phyloP scores from a whole-genome alignment of 2,329 filamentous ascomycete species.

The Fusarium sp. region DNA sequence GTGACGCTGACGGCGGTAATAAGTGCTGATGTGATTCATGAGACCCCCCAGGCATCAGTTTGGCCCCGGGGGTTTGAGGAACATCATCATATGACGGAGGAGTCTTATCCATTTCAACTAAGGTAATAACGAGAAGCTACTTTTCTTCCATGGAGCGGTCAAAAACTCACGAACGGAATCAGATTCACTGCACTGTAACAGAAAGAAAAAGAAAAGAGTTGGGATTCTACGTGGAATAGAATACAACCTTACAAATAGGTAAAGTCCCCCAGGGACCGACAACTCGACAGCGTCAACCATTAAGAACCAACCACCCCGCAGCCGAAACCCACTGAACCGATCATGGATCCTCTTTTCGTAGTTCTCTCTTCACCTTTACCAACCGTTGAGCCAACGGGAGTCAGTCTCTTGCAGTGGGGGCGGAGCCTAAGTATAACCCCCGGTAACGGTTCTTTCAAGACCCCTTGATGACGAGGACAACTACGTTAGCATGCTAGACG shows the following conservation, averaged over 20 bases:
- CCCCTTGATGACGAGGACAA: constrained; percentile 28
- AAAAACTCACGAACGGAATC: constrained; percentile 2
- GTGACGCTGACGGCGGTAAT: constrained; percentile 28
- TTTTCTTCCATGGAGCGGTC: constrained; percentile 6
- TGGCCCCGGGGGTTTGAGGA: constrained; percentile 25
- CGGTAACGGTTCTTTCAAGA: constrained; percentile 10
- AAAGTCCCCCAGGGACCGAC: constrained; percentile 22
- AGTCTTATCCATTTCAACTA: constrained; percentile 31
- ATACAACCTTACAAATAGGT: constrained; percentile 29
- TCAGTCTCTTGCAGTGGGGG: constrained; percentile 29
- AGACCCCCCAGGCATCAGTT: constrained; percentile 24
- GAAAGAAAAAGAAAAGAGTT: constrained; percentile 19
- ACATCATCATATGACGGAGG: constrained; percentile 39
- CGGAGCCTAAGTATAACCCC: constrained; percentile 17
- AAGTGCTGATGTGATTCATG: constrained; percentile 32
- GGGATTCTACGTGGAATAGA: constrained; percentile 1
- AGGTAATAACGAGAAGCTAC: background rate
- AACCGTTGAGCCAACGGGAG: constrained; percentile 24
- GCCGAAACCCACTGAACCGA: constrained; percentile 33
- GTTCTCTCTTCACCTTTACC: constrained; percentile 17
- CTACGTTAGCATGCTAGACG: background rate
- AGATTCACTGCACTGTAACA: constrained; percentile 2
- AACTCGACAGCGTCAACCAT: constrained; percentile 21
- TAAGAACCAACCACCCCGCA: constrained; percentile 36
- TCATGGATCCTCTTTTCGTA: constrained; percentile 34